Evolutionary conservation across 2,329 filamentous ascomycete genomes (phyloP), one percentile per base, ranked within the genome.

Genomic region (Beauveria asiatica): DNA sequence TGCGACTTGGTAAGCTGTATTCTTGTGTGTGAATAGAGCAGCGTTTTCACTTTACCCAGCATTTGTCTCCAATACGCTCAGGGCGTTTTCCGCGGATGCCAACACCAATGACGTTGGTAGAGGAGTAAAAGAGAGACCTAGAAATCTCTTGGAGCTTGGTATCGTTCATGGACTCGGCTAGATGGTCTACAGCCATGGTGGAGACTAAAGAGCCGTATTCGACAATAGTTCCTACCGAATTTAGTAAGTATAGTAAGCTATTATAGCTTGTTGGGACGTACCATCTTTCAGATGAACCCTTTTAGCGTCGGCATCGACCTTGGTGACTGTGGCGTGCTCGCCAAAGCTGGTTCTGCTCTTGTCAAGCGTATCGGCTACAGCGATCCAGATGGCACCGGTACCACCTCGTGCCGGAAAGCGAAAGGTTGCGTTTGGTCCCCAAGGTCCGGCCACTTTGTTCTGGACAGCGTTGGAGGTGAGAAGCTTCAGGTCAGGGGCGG

Each of bases 51-150:
- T 73, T 73, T 79, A 88, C 83, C 92, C 94, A 99, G 86, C 94
- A 99, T 84, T 99, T 99, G 81, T 99, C 94, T 66, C 94, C 94
- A 68, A 99, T 99, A 72, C 90, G 89, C 76, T 96, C 92, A 45
- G 94, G 94, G 66, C 94, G 90, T 69, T 82, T 83, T 66, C 94
- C 94, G 72, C 94, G 91, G 70, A 99, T 83, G 78, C 94, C 94
- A 65, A 99, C 90, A 76, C 94, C 94, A 68, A 99, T 89, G 70
- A 99, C 93, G 78, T 99, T 94, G 60, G 94, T 99, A 68, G 89
- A 92, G 58, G 92, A 97, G 83, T 95, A 99, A 84, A 87, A 97
- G 60, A 99, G 87, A 64, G 87, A 88, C 83, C 96, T 96, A 80
- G 87, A 90, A 67, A 96, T 83, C 65, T 78, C 81, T 65, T 91